phyloP scores from a whole-genome alignment of 1,284 basidiomycete species.

The Leccinum pachyderme region DNA sequence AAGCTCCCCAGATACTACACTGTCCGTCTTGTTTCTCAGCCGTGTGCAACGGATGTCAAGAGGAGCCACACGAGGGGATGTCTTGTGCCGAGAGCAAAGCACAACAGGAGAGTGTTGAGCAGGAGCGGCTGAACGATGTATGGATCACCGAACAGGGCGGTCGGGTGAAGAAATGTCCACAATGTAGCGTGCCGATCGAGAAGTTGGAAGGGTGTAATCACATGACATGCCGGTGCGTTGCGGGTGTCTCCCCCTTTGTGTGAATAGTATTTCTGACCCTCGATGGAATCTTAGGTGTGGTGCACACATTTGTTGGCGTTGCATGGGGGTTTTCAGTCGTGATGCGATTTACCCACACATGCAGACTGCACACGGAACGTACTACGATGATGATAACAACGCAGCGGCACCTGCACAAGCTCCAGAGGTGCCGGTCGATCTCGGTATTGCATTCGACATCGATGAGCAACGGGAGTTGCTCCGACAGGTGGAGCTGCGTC shows the following conservation, averaged over 20 bases:
- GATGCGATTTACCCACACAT: constrained; percentile 52
- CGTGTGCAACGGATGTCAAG: constrained; percentile 50
- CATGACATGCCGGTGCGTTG: constrained; percentile 40
- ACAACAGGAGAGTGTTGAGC: constrained; percentile 37
- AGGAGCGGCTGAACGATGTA: constrained; percentile 43
- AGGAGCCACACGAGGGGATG: constrained; percentile 50
- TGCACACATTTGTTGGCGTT: constrained; percentile 55
- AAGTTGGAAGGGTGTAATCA: constrained; percentile 58
- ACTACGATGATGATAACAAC: constrained; percentile 17
- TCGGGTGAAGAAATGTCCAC: constrained; percentile 40
- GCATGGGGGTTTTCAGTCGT: constrained; percentile 15
- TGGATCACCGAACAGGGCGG: constrained; percentile 38
- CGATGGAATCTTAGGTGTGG: constrained; percentile 46
- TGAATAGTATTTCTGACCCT: constrained; percentile 35
- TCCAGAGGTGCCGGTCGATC: not conserved
- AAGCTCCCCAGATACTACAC: constrained; percentile 33
- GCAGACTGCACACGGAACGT: constrained; percentile 43
- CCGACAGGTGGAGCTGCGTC: constrained; percentile 11
- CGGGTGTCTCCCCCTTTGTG: constrained; percentile 14
- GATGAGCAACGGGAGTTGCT: not conserved
- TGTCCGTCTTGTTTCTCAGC: constrained; percentile 52
- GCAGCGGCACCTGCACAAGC: not conserved
- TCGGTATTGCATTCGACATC: constrained; percentile 4
- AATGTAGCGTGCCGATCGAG: constrained; percentile 46
- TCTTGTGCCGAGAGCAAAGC: constrained; percentile 44